phyloP scores from a whole-genome alignment of 352 stramenopile species.

The Saprolegnia diclina region DNA sequence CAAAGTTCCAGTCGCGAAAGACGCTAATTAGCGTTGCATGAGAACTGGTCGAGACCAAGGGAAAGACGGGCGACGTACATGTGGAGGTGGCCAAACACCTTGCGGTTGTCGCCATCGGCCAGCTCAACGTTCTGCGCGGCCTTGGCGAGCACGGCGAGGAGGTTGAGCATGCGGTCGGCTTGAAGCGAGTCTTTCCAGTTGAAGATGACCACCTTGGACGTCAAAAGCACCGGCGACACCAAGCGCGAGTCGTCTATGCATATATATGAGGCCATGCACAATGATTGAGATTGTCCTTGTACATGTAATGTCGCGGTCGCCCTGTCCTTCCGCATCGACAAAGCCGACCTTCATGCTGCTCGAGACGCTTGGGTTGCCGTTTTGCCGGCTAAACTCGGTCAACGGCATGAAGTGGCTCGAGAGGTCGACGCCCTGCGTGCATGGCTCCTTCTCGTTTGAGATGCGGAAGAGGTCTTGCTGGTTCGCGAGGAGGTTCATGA shows the following conservation, averaged over 20 bases:
- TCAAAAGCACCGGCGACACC: slow-evolving; percentile 75
- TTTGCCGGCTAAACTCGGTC: slow-evolving; percentile 58
- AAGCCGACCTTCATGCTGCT: slow-evolving; percentile 68
- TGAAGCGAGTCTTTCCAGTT: slow-evolving; percentile 88
- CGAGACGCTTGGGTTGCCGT: slow-evolving; percentile 44
- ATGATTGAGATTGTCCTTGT: slow-evolving; percentile 23
- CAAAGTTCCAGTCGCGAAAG: slow-evolving; percentile 87
- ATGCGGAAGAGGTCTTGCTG: slow-evolving; percentile 86
- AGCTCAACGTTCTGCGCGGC: slow-evolving; percentile 79
- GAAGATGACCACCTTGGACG: slow-evolving; percentile 83
- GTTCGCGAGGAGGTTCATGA: slow-evolving; percentile 83
- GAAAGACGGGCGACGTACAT: slow-evolving; percentile 44
- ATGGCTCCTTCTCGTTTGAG: slow-evolving; percentile 79
- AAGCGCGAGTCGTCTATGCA: slow-evolving; percentile 66
- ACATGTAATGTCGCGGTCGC: slow-evolving; percentile 83
- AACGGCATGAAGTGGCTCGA: slow-evolving; percentile 72
- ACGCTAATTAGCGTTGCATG: slow-evolving; percentile 35
- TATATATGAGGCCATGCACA: neutral
- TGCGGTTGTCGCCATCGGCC: slow-evolving; percentile 60
- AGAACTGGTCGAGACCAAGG: neutral
- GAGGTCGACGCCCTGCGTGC: slow-evolving; percentile 79
- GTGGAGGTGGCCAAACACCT: slow-evolving; percentile 84
- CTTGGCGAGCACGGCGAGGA: slow-evolving; percentile 70
- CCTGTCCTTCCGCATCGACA: slow-evolving; percentile 79
- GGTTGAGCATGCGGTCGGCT: slow-evolving; percentile 77